Conservation (phyloP, 2,329 filamentous ascomycete genomes). For the Myriosclerotinia curreyana region DNA sequence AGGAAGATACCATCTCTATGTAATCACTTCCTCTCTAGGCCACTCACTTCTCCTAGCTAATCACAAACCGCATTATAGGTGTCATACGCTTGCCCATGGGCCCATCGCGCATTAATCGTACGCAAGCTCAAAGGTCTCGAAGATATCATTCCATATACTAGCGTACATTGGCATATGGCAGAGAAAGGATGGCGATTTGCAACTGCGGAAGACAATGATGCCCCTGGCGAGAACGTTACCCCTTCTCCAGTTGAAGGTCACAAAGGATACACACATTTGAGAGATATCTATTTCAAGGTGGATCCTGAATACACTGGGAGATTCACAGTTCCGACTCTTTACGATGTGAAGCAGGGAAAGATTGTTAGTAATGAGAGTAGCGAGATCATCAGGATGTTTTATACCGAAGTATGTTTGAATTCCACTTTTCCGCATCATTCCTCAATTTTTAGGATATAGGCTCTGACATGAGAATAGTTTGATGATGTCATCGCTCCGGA, state of each 20-base stretch:
- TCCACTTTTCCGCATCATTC: constrained; percentile 26
- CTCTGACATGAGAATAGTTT: constrained; percentile 54
- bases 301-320: constrained; percentile 64
- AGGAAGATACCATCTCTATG: constrained; percentile 88
- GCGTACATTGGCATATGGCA: constrained; percentile 61
- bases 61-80: constrained; percentile 25
- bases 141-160: constrained; percentile 62
- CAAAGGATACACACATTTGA: constrained; percentile 63
- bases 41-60: constrained; percentile 57
- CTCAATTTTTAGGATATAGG: not conserved
- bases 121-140: constrained; percentile 90
- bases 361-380: constrained; percentile 82
- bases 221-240: constrained; percentile 59
- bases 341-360: constrained; percentile 60
- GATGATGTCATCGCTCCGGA: constrained; percentile 63
- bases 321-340: constrained; percentile 68
- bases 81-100: constrained; percentile 59
- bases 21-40: constrained; percentile 82
- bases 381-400: constrained; percentile 83
- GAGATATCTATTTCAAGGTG: constrained; percentile 64
- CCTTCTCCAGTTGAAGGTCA: constrained; percentile 60
- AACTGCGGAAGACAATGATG: constrained; percentile 53
- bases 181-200: constrained; percentile 66
- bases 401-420: constrained; percentile 62
- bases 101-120: constrained; percentile 82